Evolutionary conservation across 2,329 filamentous ascomycete species (phyloP), one percentile per base, ranked within the genome.

Genomic region (Monilinia aucupariae): DNA sequence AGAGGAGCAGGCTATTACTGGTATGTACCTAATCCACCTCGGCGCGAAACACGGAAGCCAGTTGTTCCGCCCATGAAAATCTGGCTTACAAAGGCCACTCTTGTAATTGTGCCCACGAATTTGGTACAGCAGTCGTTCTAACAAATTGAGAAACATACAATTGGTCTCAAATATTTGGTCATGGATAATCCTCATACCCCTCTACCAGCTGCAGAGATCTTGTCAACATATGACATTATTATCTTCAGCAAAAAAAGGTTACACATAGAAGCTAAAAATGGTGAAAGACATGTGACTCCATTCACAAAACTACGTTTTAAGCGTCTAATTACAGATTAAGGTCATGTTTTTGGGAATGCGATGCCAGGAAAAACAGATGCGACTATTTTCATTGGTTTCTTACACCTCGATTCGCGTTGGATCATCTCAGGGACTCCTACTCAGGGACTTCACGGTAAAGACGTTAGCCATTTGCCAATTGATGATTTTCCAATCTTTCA

Each of bases 381-480:
- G 6, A 76, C 84, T 25, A 71, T 77, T 2, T 78, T 80, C 2
- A 74, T 87, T 1, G 80, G 86, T 22, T 73, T 73, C 15, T 73
- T 88, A n/a, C 76, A 81, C 13, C 77, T 91, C 20, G 87, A 91
- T 53, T 84, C 90, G 22, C 85, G 89, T 12, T 97, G 93, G 93
- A 85, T 96, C 4, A 88, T 96, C 0, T 96, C 90, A 0, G 93
- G 93, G 62, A 97, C 93, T 0, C 93, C 93, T 2, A 91, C 92
- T 0, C 87, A 87, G 66, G 90, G 92, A 12, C 78, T 97, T 0
- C 90, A 91, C 62, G 91, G 92, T 0, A 82, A 91, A 0, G 85
- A 91, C 65, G 64, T 67, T n/a, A 60, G 68, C 68, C 41, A 55
- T 22, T 50, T 58, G 12, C 15, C 22, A n/a, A 25, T 17, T 15